phyloP scores from a whole-genome alignment of 176 grass and related monocot genomes.

The Rhynchospora breviuscula region DNA sequence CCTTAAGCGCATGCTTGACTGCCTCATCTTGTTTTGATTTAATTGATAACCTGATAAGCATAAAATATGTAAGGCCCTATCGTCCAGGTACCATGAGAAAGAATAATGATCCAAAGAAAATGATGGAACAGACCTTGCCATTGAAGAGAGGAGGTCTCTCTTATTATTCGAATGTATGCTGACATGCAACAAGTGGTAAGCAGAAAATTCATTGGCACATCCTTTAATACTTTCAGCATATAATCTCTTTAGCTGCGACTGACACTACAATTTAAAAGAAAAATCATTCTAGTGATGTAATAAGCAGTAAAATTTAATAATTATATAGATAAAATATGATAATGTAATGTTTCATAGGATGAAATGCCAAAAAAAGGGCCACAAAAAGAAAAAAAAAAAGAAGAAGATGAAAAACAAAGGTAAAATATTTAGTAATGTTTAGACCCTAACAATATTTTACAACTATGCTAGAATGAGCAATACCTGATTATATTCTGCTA shows the following conservation, averaged over 20 bases:
- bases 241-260: constrained; percentile 86
- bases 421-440: background rate
- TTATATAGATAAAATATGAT: background rate
- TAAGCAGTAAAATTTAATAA: background rate
- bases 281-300: background rate
- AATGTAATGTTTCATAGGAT: background rate
- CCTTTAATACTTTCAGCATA: constrained; percentile 78
- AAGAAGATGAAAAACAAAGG: background rate
- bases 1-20: constrained; percentile 84
- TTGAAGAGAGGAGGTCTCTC: constrained; percentile 77
- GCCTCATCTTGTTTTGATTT: constrained; percentile 70
- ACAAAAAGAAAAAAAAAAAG: background rate
- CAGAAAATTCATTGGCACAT: constrained; percentile 73
- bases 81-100: background rate
- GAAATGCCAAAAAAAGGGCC: background rate
- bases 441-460: background rate
- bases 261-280: constrained; percentile 55
- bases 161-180: constrained; percentile 82
- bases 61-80: constrained; percentile 1
- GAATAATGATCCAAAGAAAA: background rate
- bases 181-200: constrained; percentile 80
- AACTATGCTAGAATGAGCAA: background rate
- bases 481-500: constrained; percentile 96
- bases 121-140: constrained; percentile 58
- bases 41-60: constrained; percentile 63